A percentile compares a stretch with the other conserved stretches of the same genome.
Conservation (phyloP, 2,329 filamentous ascomycete species). For the Zasmidium citrigriseum region DNA sequence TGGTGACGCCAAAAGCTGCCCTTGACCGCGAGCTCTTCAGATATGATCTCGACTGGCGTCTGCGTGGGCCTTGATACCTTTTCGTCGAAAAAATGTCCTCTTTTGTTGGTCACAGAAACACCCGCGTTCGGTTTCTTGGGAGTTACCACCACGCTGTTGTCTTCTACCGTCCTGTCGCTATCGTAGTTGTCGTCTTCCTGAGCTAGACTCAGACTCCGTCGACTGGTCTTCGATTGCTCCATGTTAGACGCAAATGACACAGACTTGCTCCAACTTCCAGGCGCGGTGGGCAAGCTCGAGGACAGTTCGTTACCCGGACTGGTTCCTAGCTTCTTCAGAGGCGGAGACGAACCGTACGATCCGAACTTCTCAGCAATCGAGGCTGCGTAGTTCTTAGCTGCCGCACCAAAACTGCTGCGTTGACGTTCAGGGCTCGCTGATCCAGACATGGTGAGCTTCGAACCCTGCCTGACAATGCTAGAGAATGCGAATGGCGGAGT, state of each 20-base stretch:
- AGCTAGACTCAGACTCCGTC: conserved; percentile 31
- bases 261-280: conserved; percentile 49
- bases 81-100: conserved; percentile 58
- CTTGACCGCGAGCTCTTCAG: conserved; percentile 49
- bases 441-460: conserved; percentile 27
- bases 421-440: conserved; percentile 34
- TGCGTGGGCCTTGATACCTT: conserved; percentile 44
- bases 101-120: conserved; percentile 56
- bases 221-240: conserved; percentile 29
- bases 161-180: conserved; percentile 39
- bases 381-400: conserved; percentile 36
- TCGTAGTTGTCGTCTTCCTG: conserved; percentile 34
- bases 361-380: conserved; percentile 35
- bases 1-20: conserved; percentile 56
- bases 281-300: conserved; percentile 28
- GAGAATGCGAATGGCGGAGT: conserved; percentile 31
- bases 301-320: conserved; percentile 34
- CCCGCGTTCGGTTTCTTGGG: conserved; percentile 32
- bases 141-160: conserved; percentile 34
- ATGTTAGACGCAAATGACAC: conserved; percentile 40
- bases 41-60: conserved; percentile 52
- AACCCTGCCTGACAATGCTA: conserved; percentile 22
- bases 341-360: conserved; percentile 35
- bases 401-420: conserved; percentile 36
- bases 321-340: conserved; percentile 24